Percentiles rank a stretch among this genome's conserved stretches.
Conservation (phyloP, 768 basidiomycete species). For the Hypholoma sublateritium region DNA sequence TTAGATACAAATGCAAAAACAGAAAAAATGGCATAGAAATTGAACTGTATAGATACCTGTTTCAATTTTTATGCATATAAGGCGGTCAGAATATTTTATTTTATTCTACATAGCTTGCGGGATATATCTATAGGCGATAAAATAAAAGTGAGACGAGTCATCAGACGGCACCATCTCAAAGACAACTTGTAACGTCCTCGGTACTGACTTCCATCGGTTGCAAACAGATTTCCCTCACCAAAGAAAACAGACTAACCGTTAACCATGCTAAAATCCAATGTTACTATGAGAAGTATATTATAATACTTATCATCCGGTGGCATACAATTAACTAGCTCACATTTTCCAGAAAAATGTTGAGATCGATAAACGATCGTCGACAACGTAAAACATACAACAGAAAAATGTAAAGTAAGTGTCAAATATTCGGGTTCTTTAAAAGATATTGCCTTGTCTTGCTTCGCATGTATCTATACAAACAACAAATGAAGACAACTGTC, state of each 20-base stretch:
- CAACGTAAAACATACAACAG: neutral
- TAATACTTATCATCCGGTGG: neutral
- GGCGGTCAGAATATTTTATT: too few relatives aligned
- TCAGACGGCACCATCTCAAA: neutral
- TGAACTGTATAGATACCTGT: too few relatives aligned
- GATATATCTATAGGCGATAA: neutral
- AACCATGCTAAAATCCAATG: constrained; percentile 15
- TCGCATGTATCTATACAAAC: neutral
- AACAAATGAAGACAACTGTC: neutral
- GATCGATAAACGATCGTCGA: too few relatives aligned
- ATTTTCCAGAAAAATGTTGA: too few relatives aligned
- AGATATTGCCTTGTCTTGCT: too few relatives aligned
- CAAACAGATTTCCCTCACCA: constrained; percentile 2
- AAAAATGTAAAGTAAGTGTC: too few relatives aligned
- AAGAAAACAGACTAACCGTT: constrained; percentile 8
- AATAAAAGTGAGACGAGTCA: neutral
- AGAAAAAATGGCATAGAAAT: too few relatives aligned
- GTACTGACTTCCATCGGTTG: constrained; percentile 11
- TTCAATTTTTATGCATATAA: too few relatives aligned
- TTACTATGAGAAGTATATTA: constrained; percentile 15
- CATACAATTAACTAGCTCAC: too few relatives aligned
- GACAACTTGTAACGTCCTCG: neutral
- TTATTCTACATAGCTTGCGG: neutral
- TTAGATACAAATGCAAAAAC: too few relatives aligned
- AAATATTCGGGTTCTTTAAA: too few relatives aligned